phyloP scores from a whole-genome alignment of 257 asterid species.

The Verbascum thapsus region DNA sequence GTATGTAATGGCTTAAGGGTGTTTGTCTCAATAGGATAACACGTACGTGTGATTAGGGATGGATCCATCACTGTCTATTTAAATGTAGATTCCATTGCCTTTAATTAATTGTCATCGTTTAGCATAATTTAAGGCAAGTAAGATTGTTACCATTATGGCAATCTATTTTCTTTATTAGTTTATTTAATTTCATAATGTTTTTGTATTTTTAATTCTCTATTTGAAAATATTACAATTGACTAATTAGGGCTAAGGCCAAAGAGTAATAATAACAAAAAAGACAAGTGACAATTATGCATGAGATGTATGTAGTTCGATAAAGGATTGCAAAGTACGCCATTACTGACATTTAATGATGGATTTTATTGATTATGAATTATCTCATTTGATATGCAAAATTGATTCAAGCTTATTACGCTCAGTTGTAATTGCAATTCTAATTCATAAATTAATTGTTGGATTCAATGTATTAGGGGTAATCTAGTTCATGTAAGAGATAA shows the following conservation, averaged over 20 bases:
- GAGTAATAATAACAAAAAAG: too few relatives aligned
- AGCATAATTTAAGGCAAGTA: conserved; percentile 24
- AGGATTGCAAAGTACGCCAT: too few relatives aligned
- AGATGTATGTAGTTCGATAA: conserved; percentile 6
- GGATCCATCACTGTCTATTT: conserved; percentile 52
- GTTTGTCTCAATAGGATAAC: conserved; percentile 47
- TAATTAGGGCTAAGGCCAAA: neutral
- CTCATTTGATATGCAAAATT: too few relatives aligned
- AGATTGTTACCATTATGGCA: conserved; percentile 3
- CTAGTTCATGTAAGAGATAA: too few relatives aligned
- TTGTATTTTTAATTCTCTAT: neutral
- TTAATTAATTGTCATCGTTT: conserved; percentile 36
- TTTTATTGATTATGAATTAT: neutral
- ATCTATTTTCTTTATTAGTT: neutral
- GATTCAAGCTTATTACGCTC: too few relatives aligned
- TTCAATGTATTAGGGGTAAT: too few relatives aligned
- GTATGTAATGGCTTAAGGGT: neutral
- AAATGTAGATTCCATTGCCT: conserved; percentile 52
- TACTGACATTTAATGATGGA: neutral
- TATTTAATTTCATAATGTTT: neutral
- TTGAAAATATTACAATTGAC: neutral
- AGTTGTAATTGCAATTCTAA: too few relatives aligned
- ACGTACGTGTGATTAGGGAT: conserved; percentile 61
- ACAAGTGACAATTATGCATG: conserved; percentile 23
- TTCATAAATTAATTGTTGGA: too few relatives aligned